These are phyloP conservation scores for Kuraishia molischiana DNA, from an alignment of 805 yeast genomes.

Conservation along the genomic window DNA sequence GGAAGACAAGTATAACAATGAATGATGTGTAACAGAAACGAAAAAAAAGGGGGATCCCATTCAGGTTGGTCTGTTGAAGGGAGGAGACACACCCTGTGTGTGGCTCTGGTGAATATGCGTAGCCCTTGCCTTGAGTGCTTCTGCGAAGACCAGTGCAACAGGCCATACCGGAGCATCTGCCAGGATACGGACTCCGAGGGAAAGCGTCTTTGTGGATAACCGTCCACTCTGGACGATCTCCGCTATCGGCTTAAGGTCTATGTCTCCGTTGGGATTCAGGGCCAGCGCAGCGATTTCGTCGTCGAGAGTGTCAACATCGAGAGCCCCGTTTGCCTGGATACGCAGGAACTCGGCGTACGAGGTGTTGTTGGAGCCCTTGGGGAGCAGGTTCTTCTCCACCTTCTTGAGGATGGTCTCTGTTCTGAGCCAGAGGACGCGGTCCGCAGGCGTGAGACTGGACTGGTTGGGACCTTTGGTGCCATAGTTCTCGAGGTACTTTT, in stretches of 20 bases:
- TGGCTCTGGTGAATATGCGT: constrained; percentile 21
- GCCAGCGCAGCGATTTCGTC: constrained; percentile 40
- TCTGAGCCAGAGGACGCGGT: constrained; percentile 55
- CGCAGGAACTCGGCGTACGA: constrained; percentile 51
- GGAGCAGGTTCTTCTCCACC: constrained; percentile 48
- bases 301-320: constrained; percentile 38
- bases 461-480: constrained; percentile 6
- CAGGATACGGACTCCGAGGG: constrained; percentile 63
- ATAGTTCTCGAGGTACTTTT: constrained; percentile 16
- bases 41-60: too few species aligned
- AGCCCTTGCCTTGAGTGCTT: constrained; percentile 62
- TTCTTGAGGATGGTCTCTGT: constrained; percentile 50
- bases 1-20: too few species aligned
- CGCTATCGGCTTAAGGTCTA: constrained; percentile 32
- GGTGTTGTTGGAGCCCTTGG: constrained; percentile 38
- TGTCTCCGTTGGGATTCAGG: constrained; percentile 26
- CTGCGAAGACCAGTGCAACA: constrained; percentile 67
- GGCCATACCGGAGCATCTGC: constrained; percentile 91
- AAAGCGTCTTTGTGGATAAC: constrained; percentile 46
- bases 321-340: constrained; percentile 48
- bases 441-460: constrained; percentile 23
- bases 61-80: neutral
- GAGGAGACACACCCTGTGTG: neutral
- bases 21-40: too few species aligned
- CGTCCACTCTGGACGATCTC: constrained; percentile 37